Percentiles rank a stretch among this genome's conserved stretches.
These are phyloP conservation scores for Annulohypoxylon bovei DNA, from an alignment of 495 filamentous ascomycete species.

Conservation along the genomic window DNA sequence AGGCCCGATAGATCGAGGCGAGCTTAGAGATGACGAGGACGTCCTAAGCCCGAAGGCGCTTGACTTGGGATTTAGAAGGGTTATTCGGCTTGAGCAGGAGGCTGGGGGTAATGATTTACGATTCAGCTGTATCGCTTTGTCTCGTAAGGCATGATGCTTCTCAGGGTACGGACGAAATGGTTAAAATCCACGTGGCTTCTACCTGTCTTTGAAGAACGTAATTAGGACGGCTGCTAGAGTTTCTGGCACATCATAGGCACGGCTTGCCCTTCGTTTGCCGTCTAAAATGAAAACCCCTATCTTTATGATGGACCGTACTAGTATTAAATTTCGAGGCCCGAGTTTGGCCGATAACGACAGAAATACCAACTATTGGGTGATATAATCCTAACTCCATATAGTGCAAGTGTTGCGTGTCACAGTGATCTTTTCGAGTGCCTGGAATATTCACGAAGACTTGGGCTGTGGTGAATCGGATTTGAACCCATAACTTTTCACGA, in stretches of 20 bases:
- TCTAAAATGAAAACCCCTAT: neutral
- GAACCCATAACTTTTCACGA: neutral
- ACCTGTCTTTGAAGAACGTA: neutral
- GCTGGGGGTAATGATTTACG: constrained; percentile 55
- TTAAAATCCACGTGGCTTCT: neutral
- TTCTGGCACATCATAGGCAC: neutral
- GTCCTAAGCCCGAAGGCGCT: constrained; percentile 73
- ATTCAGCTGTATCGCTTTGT: constrained; percentile 67
- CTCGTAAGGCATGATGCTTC: constrained; percentile 34
- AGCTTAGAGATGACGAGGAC: constrained; percentile 70
- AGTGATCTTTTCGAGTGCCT: neutral
- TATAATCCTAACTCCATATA: neutral
- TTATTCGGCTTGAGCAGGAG: constrained; percentile 61
- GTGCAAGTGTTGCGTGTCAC: neutral
- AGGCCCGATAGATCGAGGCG: constrained; percentile 77
- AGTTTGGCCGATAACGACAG: neutral
- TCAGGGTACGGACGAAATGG: neutral
- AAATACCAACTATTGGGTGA: neutral
- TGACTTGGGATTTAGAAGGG: constrained; percentile 66
- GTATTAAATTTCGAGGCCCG: neutral
- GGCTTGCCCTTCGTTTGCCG: neutral
- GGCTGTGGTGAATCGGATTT: neutral
- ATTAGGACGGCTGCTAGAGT: neutral
- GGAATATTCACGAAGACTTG: neutral
- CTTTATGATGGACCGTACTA: neutral